Base-by-base conservation (phyloP, 768 basidiomycete genomes). In the Collybiopsis luxurians region DNA sequence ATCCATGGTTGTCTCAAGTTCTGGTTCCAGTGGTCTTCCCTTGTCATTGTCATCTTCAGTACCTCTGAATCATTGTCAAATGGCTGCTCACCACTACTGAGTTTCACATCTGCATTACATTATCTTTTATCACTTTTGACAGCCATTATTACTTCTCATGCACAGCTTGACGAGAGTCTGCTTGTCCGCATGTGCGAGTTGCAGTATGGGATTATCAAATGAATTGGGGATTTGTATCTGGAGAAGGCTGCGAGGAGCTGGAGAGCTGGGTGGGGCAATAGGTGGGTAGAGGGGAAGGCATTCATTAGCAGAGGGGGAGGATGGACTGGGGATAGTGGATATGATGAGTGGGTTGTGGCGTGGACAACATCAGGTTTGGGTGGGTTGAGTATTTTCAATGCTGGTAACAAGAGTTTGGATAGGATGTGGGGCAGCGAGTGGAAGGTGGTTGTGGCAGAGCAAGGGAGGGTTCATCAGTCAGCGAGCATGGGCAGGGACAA, bases 181-280 rank as follows among this genome's bases (percentile, higher is more conserved):
- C 85, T 87, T 62, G 88, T 93, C 40, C 84, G 94, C 26, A 92
- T 97, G 67, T 88, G 72, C 59, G 94, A 97, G 66, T 49, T 31
- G 12, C 89, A 95, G 59, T 82, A 81, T 0, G 88, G 90, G 0
- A 81, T 97, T 53, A 91, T 98, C 38, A 80, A 85, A 59, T 80
- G 82, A 39, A 90, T 97, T 27, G 95, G 95, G 0, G 93, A 96
- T 64, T 83, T 97, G 49, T 92, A 96, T 67, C 75, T 96, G 36
- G 83, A 88, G 26, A 87, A 89, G 6, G 95, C 93, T 0, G 83
- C 89, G 3, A 90, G 94, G 64, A 96, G 96, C 74, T 81, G 91
- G 44, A 75, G 48, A 15, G 28, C 48, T 2, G 48, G 31, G 1
- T 49, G 31, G 48, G 48, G 48, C 21, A 31, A 31, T 49, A 31